phyloP scores from a whole-genome alignment of 2,329 filamentous ascomycete genomes.

The Acarospora socialis region DNA sequence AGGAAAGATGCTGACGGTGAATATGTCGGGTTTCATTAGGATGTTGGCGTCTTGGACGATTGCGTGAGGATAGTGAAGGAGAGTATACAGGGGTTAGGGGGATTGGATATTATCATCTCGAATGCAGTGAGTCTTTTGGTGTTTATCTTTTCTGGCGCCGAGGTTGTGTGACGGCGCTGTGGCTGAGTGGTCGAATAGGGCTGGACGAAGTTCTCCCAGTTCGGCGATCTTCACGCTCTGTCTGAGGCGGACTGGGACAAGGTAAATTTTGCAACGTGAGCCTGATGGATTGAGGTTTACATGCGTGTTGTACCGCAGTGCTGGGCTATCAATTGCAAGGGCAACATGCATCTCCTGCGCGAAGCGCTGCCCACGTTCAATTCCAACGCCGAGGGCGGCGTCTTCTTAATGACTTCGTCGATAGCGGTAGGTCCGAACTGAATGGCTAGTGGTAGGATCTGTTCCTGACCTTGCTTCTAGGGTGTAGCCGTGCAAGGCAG shows the following conservation, averaged over 20 bases:
- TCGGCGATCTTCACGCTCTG: conserved; percentile 43
- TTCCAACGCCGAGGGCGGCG: conserved; percentile 47
- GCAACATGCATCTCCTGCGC: conserved; percentile 39
- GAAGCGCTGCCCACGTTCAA: conserved; percentile 45
- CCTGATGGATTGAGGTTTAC: background rate
- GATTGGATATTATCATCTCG: conserved; percentile 62
- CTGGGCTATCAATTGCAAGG: conserved; percentile 49
- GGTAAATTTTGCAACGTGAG: conserved; percentile 22
- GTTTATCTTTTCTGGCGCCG: background rate
- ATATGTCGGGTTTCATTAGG: conserved; percentile 24
- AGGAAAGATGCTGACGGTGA: background rate
- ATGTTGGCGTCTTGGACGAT: conserved; percentile 47
- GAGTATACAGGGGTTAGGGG: conserved; percentile 46
- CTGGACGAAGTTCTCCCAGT: conserved; percentile 46
- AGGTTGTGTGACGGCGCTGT: background rate
- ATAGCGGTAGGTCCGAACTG: conserved; percentile 43
- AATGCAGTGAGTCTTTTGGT: conserved; percentile 43
- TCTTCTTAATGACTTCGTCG: conserved; percentile 48
- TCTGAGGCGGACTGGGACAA: conserved; percentile 50
- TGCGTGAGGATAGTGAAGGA: conserved; percentile 45
- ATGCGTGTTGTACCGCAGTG: conserved; percentile 29
- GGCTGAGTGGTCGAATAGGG: conserved; percentile 27
- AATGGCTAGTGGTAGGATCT: conserved; percentile 11
- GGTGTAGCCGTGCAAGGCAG: conserved; percentile 37
- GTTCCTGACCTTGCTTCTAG: conserved; percentile 18